Evolutionary conservation across 2,329 filamentous ascomycete species (phyloP).

Genomic region (Neopestalotiopsis clavispora): DNA sequence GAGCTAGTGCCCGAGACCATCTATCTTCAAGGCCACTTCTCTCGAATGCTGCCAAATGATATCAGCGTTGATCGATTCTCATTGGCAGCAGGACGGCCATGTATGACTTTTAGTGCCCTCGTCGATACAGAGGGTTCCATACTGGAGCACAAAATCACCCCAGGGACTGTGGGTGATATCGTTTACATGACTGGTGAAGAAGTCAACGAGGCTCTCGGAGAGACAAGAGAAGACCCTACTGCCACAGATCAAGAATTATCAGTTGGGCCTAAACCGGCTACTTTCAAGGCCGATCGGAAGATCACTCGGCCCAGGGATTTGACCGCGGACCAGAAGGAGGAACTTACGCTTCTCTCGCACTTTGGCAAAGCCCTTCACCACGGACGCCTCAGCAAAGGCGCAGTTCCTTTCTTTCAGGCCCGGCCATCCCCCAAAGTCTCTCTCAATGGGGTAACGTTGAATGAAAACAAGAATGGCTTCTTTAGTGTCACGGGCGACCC

Average conservation of each 20-base stretch:
- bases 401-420: conserved; percentile 53
- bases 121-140: conserved; percentile 58
- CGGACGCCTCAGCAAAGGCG: conserved; percentile 50
- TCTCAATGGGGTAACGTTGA: conserved; percentile 40
- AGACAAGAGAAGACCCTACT: conserved; percentile 33
- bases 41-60: conserved; percentile 62
- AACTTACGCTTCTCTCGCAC: conserved; percentile 52
- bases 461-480: conserved; percentile 27
- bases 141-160: conserved; percentile 58
- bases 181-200: conserved; percentile 60
- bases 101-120: conserved; percentile 66
- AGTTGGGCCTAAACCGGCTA: conserved; percentile 37
- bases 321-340: conserved; percentile 44
- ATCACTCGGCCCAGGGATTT: conserved; percentile 52
- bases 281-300: conserved; percentile 38
- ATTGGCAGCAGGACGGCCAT: conserved; percentile 53
- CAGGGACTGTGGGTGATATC: conserved; percentile 59
- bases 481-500: conserved; percentile 51
- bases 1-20: conserved; percentile 63
- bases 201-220: conserved; percentile 49
- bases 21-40: conserved; percentile 62
- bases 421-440: conserved; percentile 48
- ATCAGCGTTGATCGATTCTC: conserved; percentile 59
- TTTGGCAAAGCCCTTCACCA: conserved; percentile 52
- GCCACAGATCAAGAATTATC: conserved; percentile 30